Conservation (phyloP, 352 stramenopile genomes). For the Globisporangium megalacanthum region DNA sequence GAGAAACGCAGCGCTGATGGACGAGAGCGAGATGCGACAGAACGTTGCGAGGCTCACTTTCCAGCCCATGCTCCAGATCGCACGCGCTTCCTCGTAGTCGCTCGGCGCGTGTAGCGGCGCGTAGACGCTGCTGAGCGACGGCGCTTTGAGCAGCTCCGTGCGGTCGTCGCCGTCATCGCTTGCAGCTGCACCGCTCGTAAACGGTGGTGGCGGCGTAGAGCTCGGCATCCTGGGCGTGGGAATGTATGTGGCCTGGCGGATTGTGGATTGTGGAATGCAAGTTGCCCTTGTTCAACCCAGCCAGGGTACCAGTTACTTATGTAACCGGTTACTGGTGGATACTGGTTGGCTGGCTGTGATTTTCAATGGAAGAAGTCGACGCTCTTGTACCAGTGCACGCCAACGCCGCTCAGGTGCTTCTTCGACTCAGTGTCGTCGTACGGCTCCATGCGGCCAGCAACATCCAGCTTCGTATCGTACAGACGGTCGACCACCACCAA, state of each 20-base stretch:
- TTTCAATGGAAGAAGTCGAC: conserved; percentile 22
- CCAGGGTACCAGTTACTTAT: too few species aligned
- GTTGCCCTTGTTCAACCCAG: too few species aligned
- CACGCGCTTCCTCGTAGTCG: conserved; percentile 42
- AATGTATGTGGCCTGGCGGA: too few species aligned
- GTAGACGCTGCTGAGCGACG: conserved; percentile 2
- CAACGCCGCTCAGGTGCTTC: conserved; percentile 79
- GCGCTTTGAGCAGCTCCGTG: conserved; percentile 4
- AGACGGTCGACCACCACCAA: too few species aligned
- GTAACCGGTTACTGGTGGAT: too few species aligned
- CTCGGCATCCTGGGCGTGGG: not conserved
- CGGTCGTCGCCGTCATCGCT: conserved; percentile 1
- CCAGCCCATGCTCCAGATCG: conserved; percentile 82
- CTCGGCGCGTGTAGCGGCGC: conserved; percentile 6
- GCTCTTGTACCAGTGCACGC: conserved; percentile 77
- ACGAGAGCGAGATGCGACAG: conserved; percentile 71
- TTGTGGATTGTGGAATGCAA: too few species aligned
- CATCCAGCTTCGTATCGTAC: too few species aligned
- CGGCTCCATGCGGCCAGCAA: not conserved
- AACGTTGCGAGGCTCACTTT: conserved; percentile 81
- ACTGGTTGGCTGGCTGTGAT: too few species aligned
- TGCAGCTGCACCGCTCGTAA: not conserved
- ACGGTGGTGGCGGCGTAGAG: not conserved
- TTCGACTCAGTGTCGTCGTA: conserved; percentile 78
- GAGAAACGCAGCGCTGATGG: conserved; percentile 76